Conservation (phyloP, 805 yeast species). For the Lipomyces kockii region DNA sequence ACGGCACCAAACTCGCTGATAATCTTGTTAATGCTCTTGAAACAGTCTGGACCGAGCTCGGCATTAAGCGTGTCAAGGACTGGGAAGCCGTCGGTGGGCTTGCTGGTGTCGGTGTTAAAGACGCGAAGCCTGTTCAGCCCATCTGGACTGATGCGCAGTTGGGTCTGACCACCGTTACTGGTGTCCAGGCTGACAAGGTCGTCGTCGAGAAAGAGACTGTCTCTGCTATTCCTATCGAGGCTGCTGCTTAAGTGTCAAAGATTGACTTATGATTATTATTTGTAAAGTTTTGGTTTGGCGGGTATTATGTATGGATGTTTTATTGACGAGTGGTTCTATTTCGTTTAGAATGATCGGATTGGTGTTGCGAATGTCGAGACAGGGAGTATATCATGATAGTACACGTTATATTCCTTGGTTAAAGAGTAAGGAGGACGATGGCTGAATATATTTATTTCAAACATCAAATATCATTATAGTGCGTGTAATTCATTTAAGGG, state of each 20-base stretch:
- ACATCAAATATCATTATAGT: too few species aligned
- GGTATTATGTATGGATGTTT: too few species aligned
- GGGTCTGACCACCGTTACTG: conserved; percentile 17
- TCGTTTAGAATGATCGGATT: too few species aligned
- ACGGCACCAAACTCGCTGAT: conserved; percentile 74
- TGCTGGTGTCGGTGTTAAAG: conserved; percentile 79
- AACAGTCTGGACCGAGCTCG: conserved; percentile 74
- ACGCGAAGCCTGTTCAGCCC: conserved; percentile 57
- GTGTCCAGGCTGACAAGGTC: conserved; percentile 4
- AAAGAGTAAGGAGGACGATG: too few species aligned
- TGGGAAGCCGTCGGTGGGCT: conserved; percentile 86
- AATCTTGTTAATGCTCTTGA: conserved; percentile 79
- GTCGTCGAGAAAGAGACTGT: conserved; percentile 9
- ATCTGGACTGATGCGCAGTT: conserved; percentile 90
- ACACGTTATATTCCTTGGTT: too few species aligned
- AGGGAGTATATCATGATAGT: too few species aligned
- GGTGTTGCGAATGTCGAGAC: too few species aligned
- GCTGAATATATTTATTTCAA: too few species aligned
- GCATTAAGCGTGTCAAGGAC: conserved; percentile 72
- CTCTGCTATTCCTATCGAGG: conserved; percentile 22
- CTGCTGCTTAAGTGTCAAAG: conserved; percentile 23
- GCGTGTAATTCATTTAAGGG: too few species aligned
- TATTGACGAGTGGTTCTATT: too few species aligned
- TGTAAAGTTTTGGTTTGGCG: too few species aligned
- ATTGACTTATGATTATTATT: background rate